Evolutionary conservation across 2,329 filamentous ascomycete genomes (phyloP).

Genomic region (Microdochium trichocladiopsis): DNA sequence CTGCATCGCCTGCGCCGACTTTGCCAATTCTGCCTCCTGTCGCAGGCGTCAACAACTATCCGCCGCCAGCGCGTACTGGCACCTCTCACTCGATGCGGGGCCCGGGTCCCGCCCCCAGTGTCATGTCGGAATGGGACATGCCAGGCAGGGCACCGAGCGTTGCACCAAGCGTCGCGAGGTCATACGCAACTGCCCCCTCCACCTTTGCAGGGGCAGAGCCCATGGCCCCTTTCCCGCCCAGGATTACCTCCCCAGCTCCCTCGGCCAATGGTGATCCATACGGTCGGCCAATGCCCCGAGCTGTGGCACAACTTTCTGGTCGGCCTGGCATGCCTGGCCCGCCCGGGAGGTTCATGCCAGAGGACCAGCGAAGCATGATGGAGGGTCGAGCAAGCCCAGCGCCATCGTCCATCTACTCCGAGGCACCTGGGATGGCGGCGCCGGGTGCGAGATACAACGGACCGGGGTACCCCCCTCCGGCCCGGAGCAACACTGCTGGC

Average conservation of each 20-base stretch:
- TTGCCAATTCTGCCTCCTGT: conserved; percentile 17
- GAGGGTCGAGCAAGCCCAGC: conserved; percentile 24
- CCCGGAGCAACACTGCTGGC: conserved; percentile 29
- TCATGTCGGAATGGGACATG: not conserved
- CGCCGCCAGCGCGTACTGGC: conserved; percentile 23
- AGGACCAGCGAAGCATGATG: conserved; percentile 9
- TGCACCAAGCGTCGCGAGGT: not conserved
- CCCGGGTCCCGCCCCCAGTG: conserved; percentile 15
- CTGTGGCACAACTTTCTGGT: conserved; percentile 11
- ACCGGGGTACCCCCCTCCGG: conserved; percentile 18
- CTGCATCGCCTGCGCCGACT: conserved; percentile 27
- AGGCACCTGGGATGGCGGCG: conserved; percentile 6
- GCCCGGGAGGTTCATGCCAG: conserved; percentile 6
- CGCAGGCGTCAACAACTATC: conserved; percentile 10
- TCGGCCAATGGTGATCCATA: conserved; percentile 23
- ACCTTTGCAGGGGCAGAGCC: not conserved
- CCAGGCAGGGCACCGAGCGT: not conserved
- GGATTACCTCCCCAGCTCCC: conserved; percentile 23
- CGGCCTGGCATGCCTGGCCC: conserved; percentile 9
- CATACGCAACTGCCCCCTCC: not conserved
- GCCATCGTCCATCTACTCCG: conserved; percentile 15
- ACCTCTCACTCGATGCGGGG: conserved; percentile 28
- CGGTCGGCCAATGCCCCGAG: conserved; percentile 14
- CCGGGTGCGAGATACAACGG: conserved; percentile 12
- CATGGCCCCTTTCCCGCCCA: conserved; percentile 13